Evolutionary conservation across 2,329 filamentous ascomycete species (phyloP).

Genomic region (Colletotrichum sp.): DNA sequence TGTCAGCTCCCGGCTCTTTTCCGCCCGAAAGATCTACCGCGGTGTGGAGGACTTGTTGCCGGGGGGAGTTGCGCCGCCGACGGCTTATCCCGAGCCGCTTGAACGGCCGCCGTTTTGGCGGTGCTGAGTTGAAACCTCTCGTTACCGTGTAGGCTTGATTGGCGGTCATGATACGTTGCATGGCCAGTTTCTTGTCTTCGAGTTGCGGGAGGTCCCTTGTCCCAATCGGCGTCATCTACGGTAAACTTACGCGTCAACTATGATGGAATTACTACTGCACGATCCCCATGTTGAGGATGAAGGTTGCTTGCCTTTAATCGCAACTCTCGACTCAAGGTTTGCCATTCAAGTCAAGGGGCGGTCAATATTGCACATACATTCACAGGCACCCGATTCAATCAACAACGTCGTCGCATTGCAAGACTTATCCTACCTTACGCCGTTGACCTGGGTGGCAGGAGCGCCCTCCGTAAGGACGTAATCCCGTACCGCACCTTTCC

Average conservation of each 20-base stretch:
- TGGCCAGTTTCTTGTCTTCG: background rate
- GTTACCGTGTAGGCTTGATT: background rate
- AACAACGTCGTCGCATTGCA: background rate
- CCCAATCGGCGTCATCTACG: background rate
- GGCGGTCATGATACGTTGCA: background rate
- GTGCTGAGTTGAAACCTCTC: background rate
- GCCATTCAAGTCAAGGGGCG: background rate
- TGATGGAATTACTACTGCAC: background rate
- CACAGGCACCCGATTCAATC: background rate
- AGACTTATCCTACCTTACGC: slow-evolving; percentile 30
- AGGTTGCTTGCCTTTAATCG: background rate
- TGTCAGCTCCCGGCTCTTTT: background rate
- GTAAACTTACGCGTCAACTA: background rate
- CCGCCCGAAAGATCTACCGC: background rate
- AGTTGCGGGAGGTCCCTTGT: background rate
- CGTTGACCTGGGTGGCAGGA: slow-evolving; percentile 40
- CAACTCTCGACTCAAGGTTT: background rate
- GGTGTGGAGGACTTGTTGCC: background rate
- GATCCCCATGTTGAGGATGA: background rate
- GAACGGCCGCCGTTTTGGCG: background rate
- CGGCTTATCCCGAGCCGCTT: background rate
- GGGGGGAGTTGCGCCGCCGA: background rate
- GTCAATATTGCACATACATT: background rate
- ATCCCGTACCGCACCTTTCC: slow-evolving; percentile 92
- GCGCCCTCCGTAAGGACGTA: slow-evolving; percentile 58